Base-by-base conservation (phyloP, 2,329 filamentous ascomycete genomes). In the Colletotrichum sansevieriae region DNA sequence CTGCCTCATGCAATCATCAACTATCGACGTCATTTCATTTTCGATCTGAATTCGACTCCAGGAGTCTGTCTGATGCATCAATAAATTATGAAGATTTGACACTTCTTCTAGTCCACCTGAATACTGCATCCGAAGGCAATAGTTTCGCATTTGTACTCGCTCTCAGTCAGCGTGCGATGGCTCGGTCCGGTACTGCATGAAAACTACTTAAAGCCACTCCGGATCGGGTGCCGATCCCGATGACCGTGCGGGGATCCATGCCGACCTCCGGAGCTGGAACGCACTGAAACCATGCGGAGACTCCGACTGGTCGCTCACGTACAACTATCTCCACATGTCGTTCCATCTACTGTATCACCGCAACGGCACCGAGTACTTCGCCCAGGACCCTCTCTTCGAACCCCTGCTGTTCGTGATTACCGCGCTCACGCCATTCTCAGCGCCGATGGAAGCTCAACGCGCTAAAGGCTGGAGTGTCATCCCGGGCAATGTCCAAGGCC, bases 191-290 rank as follows among this genome's bases (percentile, higher is more conserved):
- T 10, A 10, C 49, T 52, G 9, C 1, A 33, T 52, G 0, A 2
- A 5, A 52, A 35, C 25, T 25, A 35, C 33, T 15, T 15, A 29
- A 52, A 18, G 15, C 29, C 25, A 35, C 33, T 29, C 49, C 49
- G 49, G 49, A 39, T 25, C 29, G 25, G 49, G n/a, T 12, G 1
- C 29, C 49, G 9, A 33, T 18, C 29, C 29, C 49, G 49, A 35
- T 33, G 49, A 10, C 49, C 29, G 49, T 52, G 49, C 49, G 49
- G 49, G 49, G 49, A 52, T 33, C 47, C 29, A 33, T 33, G 25
- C 49, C 49, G 49, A 15, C 12, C 29, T 33, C 49, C 29, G 15
- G 29, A 52, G 29, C 12, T 12, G 25, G 3, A 37, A 9, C 2
- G 9, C 13, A 2, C 8, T 7, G 29, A 11, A 15, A 15, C 11